Evolutionary conservation across 805 yeast species (phyloP), one percentile per base, ranked within the genome.

Genomic region (Lachancea quebecensis): DNA sequence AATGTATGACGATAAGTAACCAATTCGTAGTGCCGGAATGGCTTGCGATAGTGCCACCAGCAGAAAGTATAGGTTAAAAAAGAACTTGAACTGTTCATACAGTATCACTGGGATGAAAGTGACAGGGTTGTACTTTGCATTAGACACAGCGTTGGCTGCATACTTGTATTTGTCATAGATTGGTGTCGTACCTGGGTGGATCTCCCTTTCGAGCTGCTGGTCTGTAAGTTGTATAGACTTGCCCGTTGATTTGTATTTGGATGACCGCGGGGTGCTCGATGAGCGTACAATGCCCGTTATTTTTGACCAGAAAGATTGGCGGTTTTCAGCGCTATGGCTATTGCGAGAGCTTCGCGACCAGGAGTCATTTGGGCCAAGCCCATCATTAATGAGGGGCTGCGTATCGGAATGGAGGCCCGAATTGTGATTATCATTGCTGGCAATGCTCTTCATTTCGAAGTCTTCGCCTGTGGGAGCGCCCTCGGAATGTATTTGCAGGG

Each of bases 1-100:
- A 16, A 95, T 75, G 62, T 93, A 93, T 2, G 96, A 85, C 1
- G 95, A 85, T 32, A 93, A 70, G 59, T 91, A 93, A 10, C 99
- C 99, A 31, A 93, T 93, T 54, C 97, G 73, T 43, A 93, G 72
- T 7, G 81, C 86, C 1, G 98, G 97, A 17, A 93, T 74, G 2
- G 83, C 82, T 66, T 93, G 99, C 4, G 97, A 89, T 49, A 95
- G 73, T 12, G 99, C 98, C 52, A 95, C 99, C 16, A 95, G 59
- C 42, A 95, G 68, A 61, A 93, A 93, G 65, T 93, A 93, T 39
- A 93, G 69, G 66, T 93, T 93, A 74, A 89, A 93, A 67, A 93
- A 93, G 64, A 93, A 91, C 69, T 90, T 89, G 79, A 93, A 93
- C 71, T 93, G 99, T 62, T 91, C 96, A 64, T 85, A 95, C 28